A percentile compares a stretch with the other conserved stretches of the same genome.
Conservation (phyloP, 139 green algal species). For the Microglena sp. region DNA sequence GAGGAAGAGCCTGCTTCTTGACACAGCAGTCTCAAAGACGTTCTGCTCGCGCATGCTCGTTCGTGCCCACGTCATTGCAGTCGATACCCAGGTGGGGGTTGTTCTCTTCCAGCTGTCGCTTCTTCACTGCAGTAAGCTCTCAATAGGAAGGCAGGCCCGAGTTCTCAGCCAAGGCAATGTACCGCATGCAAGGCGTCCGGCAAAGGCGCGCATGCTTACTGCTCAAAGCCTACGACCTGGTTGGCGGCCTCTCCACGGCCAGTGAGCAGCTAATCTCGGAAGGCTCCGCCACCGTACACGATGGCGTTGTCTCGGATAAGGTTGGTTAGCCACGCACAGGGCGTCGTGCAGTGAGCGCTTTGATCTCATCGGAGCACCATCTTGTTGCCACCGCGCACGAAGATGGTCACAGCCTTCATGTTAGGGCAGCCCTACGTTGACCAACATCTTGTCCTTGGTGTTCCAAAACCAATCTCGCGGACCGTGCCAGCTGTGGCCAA, state of each 20-base stretch:
- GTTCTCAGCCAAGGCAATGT: constrained; percentile 93
- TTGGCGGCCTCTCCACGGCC: constrained; percentile 84
- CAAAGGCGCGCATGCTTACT: constrained; percentile 96
- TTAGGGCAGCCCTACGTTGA: constrained; percentile 93
- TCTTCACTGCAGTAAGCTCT: constrained; percentile 71
- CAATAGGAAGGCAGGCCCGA: constrained; percentile 83
- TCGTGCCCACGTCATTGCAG: constrained; percentile 92
- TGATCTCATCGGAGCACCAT: constrained; percentile 88
- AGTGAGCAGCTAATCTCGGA: constrained; percentile 85
- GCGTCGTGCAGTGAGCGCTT: constrained; percentile 96
- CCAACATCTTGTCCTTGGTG: constrained; percentile 93
- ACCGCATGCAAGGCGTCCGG: constrained; percentile 53
- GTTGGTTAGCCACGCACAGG: constrained; percentile 96
- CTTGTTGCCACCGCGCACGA: constrained; percentile 90
- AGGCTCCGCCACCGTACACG: constrained; percentile 68
- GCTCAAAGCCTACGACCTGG: constrained; percentile 72
- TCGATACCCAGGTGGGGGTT: constrained; percentile 94
- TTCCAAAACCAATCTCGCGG: no score
- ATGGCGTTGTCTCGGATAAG: constrained; percentile 93
- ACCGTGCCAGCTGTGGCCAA: no score
- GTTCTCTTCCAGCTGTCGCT: constrained; percentile 66
- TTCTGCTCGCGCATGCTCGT: constrained; percentile 97
- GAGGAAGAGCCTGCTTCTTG: constrained; percentile 84
- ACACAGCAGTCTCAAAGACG: constrained; percentile 95
- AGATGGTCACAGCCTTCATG: constrained; percentile 90